These are phyloP conservation scores for Aspergillus cristatus DNA, from an alignment of 495 filamentous ascomycete species.

Conservation along the genomic window DNA sequence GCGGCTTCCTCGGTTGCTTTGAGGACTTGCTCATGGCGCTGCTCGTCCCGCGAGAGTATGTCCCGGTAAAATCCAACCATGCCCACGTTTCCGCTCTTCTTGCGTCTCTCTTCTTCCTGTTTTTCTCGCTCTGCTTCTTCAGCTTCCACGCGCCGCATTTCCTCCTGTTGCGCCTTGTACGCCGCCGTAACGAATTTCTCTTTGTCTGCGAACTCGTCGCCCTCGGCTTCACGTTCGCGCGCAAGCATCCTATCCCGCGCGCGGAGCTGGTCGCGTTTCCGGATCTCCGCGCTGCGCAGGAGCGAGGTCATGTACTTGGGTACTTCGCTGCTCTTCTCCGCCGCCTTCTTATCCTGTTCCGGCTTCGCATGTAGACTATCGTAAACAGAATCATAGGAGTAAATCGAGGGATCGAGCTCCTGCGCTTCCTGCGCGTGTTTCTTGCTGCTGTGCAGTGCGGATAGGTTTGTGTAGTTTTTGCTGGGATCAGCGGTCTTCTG, in stretches of 20 bases:
- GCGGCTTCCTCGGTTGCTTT: constrained; percentile 60
- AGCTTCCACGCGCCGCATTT: constrained; percentile 65
- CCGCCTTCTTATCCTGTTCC: constrained; percentile 13
- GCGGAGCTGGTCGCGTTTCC: constrained; percentile 80
- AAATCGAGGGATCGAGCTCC: constrained; percentile 42
- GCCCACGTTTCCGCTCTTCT: constrained; percentile 55
- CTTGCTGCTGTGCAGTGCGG: constrained; percentile 37
- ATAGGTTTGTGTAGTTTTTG: constrained; percentile 38
- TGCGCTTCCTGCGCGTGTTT: constrained; percentile 40
- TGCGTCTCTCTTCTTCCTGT: constrained; percentile 52
- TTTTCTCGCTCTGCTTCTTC: constrained; percentile 68
- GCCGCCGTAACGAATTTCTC: constrained; percentile 96
- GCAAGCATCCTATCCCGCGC: constrained; percentile 82
- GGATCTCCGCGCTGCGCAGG: constrained; percentile 68
- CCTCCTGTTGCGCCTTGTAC: constrained; percentile 88
- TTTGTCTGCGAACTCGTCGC: constrained; percentile 89
- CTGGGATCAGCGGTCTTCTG: constrained; percentile 1
- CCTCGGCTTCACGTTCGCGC: constrained; percentile 83
- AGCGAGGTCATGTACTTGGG: constrained; percentile 82
- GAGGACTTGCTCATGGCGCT: constrained; percentile 58
- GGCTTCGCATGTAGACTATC: constrained; percentile 41
- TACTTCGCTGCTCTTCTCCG: constrained; percentile 15
- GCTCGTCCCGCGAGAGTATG: constrained; percentile 68
- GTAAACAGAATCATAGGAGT: constrained; percentile 50
- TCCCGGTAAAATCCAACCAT: constrained; percentile 84